Base-by-base conservation (phyloP, 2,329 filamentous ascomycete genomes). In the Aureobasidium sp. region DNA sequence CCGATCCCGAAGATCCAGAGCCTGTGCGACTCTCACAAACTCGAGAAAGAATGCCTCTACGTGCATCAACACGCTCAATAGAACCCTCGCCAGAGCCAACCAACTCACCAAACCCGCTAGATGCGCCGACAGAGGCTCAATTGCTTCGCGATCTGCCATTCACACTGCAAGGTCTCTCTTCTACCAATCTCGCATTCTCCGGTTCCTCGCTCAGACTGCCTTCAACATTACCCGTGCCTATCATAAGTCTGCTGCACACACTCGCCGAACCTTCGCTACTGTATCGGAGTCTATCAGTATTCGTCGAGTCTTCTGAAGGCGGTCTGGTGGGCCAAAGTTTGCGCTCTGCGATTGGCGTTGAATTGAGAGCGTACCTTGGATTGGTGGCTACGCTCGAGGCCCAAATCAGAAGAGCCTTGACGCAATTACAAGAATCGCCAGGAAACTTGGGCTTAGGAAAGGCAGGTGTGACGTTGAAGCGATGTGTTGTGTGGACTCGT, bases 401-500 rank as follows among this genome's bases (percentile, higher is more conserved):
- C 11, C 93, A 99, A 73, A 96, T 97, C 60, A 84, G 93, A 62
- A 82, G 89, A 64, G 91, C 92, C 1, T 77, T 97, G 53, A 82
- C 87, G 5, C 84, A 87, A 8, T 77, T 94, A n/a, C 85, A 88
- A 57, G 78, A 79, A 2, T 83, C 83, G 4, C 84, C 88, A 2
- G 61, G 54, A 10, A 81, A 86, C 50, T 82, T 84, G 48, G 87
- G 88, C 1, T 85, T 95, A 59, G 88, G 90, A 6, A 94, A 92
- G 68, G 87, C 90, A 0, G 91, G 92, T 1, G 93, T 99, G 14
- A 99, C 94, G 0, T 78, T 99, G 55, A 97, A 97, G 74, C 82
- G 94, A 71, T 97, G 93, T 68, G 89, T 99, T 3, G 89, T 99
- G 29, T 99, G 95, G 95, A 97, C 92, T 9, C 85, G 93, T 67